Percentiles rank a stretch among this genome's conserved stretches.
These are phyloP conservation scores for Dryadomyces sulphureus DNA, from an alignment of 2,329 filamentous ascomycete genomes.

Conservation along the genomic window DNA sequence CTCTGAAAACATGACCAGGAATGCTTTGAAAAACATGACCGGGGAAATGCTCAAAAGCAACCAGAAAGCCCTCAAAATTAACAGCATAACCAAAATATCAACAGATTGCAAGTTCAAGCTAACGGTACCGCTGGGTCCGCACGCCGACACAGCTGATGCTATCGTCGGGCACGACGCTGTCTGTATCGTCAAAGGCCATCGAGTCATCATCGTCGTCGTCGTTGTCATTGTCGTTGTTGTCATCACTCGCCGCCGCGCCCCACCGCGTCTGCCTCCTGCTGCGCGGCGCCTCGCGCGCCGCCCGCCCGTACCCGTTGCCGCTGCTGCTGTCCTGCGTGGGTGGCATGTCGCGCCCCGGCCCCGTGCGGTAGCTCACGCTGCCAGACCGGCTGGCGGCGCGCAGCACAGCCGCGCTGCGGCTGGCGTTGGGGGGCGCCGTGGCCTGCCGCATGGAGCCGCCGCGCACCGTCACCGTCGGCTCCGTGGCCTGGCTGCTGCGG, in stretches of 20 bases:
- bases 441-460: slow-evolving; percentile 8
- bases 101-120: slow-evolving; percentile 6
- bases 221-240: slow-evolving; percentile 3
- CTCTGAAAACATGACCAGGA: neutral
- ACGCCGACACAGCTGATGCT: slow-evolving; percentile 47
- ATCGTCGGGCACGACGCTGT: slow-evolving; percentile 43
- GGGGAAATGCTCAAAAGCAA: too few relatives aligned
- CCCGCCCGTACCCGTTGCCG: slow-evolving; percentile 23
- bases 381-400: slow-evolving; percentile 9
- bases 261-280: slow-evolving; percentile 1
- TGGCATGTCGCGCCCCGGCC: slow-evolving; percentile 7
- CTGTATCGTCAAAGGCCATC: slow-evolving; percentile 26
- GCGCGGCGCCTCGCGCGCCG: slow-evolving; percentile 17
- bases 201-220: too few relatives aligned
- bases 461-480: slow-evolving; percentile 18
- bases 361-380: slow-evolving; percentile 12
- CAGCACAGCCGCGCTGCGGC: slow-evolving; percentile 5
- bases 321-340: neutral
- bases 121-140: slow-evolving; percentile 17
- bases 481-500: slow-evolving; percentile 24
- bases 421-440: slow-evolving; percentile 4
- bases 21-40: too few relatives aligned
- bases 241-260: slow-evolving; percentile 1
- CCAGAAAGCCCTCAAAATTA: too few relatives aligned
- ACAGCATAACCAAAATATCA: neutral